Evolutionary conservation across 352 stramenopile species (phyloP).

Genomic region (Phytophthora multivora): DNA sequence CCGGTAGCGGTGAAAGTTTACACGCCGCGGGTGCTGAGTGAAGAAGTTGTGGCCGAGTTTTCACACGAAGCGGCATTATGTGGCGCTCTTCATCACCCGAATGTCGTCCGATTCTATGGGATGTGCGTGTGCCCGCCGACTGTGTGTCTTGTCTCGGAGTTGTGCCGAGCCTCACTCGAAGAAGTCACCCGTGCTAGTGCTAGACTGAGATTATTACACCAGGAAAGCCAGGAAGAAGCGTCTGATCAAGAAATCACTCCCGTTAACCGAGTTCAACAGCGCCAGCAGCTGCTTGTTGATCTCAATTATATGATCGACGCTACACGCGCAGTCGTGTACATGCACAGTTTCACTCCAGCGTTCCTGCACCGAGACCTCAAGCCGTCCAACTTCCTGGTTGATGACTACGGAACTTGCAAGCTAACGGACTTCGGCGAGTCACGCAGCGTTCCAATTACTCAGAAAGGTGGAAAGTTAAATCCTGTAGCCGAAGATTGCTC

Average conservation of each 20-base stretch:
- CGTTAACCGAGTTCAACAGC: constrained; percentile 21
- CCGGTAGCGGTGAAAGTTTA: constrained; percentile 84
- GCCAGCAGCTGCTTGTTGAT: constrained; percentile 51
- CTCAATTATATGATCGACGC: constrained; percentile 74
- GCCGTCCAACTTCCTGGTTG: constrained; percentile 67
- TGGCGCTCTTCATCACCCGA: constrained; percentile 71
- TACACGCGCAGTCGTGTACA: constrained; percentile 63
- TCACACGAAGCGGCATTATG: constrained; percentile 82
- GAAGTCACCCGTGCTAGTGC: constrained; percentile 41
- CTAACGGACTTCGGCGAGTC: constrained; percentile 70
- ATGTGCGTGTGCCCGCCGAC: constrained; percentile 83
- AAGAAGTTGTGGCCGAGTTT: constrained; percentile 78
- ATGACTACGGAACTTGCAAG: constrained; percentile 50
- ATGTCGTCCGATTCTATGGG: constrained; percentile 85
- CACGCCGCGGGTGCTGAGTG: constrained; percentile 54
- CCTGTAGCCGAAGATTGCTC: constrained; percentile 9
- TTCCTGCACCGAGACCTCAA: constrained; percentile 81
- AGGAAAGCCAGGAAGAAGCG: constrained; percentile 7
- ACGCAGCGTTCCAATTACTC: constrained; percentile 38
- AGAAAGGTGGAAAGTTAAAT: constrained; percentile 21
- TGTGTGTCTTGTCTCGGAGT: constrained; percentile 72
- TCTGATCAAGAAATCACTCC: constrained; percentile 7
- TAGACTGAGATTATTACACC: constrained; percentile 18
- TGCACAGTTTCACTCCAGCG: constrained; percentile 74
- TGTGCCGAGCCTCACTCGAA: constrained; percentile 54